Conservation (phyloP, 768 basidiomycete species). For the Xerocomellus intermedius region DNA sequence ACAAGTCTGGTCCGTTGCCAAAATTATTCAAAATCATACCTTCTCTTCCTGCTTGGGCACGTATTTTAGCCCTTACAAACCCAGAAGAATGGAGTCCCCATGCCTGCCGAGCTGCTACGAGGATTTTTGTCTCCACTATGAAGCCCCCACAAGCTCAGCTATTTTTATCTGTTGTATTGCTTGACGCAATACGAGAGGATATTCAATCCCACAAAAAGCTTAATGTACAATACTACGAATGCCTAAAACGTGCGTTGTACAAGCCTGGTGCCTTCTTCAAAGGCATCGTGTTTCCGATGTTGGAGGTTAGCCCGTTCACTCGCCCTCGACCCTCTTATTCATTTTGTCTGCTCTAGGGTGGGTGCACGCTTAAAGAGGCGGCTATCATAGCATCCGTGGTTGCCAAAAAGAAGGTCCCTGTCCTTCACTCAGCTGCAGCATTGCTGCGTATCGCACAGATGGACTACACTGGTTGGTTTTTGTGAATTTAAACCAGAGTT, state of each 20-base stretch:
- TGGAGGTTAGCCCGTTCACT: constrained; percentile 63
- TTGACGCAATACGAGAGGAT: constrained; percentile 87
- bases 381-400: constrained; percentile 92
- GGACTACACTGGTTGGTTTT: constrained; percentile 81
- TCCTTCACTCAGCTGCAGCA: constrained; percentile 96
- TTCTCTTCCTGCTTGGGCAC: constrained; percentile 93
- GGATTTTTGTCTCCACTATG: constrained; percentile 95
- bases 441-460: constrained; percentile 90
- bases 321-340: constrained; percentile 28
- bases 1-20: constrained; percentile 92
- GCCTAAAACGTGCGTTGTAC: constrained; percentile 88
- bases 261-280: constrained; percentile 99
- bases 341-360: constrained; percentile 42
- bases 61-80: constrained; percentile 86
- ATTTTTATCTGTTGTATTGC: constrained; percentile 86
- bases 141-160: constrained; percentile 93
- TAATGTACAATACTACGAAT: constrained; percentile 91
- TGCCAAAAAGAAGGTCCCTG: constrained; percentile 87
- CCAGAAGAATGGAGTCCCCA: constrained; percentile 96
- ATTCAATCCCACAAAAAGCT: constrained; percentile 85
- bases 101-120: constrained; percentile 90
- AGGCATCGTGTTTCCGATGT: constrained; percentile 92
- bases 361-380: constrained; percentile 92
- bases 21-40: constrained; percentile 99
- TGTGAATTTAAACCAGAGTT: not conserved